Evolutionary conservation across 371 early-diverging fungal species (phyloP).

Genomic region (Mortierella sp.): DNA sequence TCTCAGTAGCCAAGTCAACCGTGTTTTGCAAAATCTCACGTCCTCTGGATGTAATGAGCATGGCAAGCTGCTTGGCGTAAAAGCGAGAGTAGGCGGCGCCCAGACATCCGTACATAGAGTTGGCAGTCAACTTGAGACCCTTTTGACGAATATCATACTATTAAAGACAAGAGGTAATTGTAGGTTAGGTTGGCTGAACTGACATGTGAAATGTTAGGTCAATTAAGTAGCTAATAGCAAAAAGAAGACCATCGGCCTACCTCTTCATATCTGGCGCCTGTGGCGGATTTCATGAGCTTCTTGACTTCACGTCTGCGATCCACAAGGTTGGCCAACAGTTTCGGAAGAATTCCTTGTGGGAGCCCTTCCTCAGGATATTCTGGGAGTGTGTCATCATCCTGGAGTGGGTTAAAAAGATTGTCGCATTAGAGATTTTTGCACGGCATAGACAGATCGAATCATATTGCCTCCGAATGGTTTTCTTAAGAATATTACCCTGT

Average conservation of each 20-base stretch:
- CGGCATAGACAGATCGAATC: background rate
- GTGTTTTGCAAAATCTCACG: conserved; percentile 98
- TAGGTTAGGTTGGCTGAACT: background rate
- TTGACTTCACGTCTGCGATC: conserved; percentile 95
- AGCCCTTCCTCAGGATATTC: conserved; percentile 80
- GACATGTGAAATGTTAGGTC: background rate
- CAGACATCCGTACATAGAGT: conserved; percentile 99
- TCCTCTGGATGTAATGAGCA: conserved; percentile 98
- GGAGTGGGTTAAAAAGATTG: background rate
- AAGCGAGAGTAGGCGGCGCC: conserved; percentile 98
- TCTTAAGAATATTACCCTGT: conserved; percentile 7
- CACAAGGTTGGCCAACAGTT: conserved; percentile 92
- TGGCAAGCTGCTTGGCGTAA: conserved; percentile 98
- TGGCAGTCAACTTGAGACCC: conserved; percentile 99
- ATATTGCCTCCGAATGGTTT: background rate
- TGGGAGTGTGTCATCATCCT: conserved; percentile 79
- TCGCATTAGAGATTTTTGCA: background rate
- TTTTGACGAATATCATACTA: conserved; percentile 96
- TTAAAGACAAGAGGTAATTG: background rate
- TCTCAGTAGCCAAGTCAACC: conserved; percentile 86
- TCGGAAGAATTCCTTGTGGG: conserved; percentile 92
- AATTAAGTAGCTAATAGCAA: background rate
- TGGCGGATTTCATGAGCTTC: conserved; percentile 83
- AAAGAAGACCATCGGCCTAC: conserved; percentile 39
- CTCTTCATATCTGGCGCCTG: conserved; percentile 74